Evolutionary conservation across 2,329 filamentous ascomycete genomes (phyloP).

Genomic region (Exophiala lecanii-corni): DNA sequence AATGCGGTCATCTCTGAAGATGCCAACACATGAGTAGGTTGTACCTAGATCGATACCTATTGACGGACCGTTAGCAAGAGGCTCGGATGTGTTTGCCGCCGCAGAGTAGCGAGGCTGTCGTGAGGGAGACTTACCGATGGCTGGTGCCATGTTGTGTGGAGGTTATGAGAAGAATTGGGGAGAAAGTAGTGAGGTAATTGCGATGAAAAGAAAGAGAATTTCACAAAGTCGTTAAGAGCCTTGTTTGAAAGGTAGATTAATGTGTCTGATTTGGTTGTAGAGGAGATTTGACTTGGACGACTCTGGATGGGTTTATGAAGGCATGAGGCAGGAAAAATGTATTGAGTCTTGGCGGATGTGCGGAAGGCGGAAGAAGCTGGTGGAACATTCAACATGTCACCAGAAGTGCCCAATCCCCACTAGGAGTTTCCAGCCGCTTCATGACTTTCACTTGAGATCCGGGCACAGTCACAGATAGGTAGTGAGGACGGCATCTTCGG

Average conservation of each 20-base stretch:
- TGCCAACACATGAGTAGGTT: slow-evolving; percentile 82
- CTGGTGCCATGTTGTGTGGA: slow-evolving; percentile 20
- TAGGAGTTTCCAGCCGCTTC: slow-evolving; percentile 7
- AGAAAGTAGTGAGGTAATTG: slow-evolving; percentile 1
- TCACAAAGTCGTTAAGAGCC: background rate
- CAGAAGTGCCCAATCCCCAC: slow-evolving; percentile 7
- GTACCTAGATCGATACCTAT: slow-evolving; percentile 81
- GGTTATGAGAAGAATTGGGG: slow-evolving; percentile 5
- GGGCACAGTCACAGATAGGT: no score
- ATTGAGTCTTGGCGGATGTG: slow-evolving; percentile 7
- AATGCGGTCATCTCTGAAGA: slow-evolving; percentile 92
- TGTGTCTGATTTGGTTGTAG: slow-evolving; percentile 15
- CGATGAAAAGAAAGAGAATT: slow-evolving; percentile 2
- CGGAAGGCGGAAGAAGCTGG: slow-evolving; percentile 3
- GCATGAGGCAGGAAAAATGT: slow-evolving; percentile 4
- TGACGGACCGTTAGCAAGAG: slow-evolving; percentile 31
- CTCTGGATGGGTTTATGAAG: slow-evolving; percentile 7
- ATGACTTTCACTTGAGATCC: no score
- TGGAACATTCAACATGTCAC: slow-evolving; percentile 6
- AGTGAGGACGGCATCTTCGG: no score
- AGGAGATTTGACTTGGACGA: background rate
- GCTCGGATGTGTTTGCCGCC: background rate
- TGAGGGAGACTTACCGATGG: slow-evolving; percentile 20
- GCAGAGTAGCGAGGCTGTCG: background rate
- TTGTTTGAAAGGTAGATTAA: background rate